Evolutionary conservation across 1,139 yeast species (phyloP), one percentile per base, ranked within the genome.

Genomic region (Geotrichum klebahnii): DNA sequence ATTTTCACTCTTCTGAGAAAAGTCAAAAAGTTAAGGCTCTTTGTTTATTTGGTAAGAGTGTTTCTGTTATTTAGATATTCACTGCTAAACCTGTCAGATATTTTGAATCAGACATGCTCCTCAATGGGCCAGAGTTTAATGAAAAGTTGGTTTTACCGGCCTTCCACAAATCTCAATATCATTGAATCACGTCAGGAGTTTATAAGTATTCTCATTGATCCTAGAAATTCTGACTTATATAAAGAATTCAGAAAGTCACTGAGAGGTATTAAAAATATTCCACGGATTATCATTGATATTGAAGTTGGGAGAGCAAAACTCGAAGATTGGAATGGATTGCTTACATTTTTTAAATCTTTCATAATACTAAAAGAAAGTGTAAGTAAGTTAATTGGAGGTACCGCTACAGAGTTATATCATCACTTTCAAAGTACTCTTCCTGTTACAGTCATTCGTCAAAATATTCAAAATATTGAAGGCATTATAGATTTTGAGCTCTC

Each of bases 401-500:
- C 24, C 1, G 8, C 39, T 20, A 41, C 48, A 14, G 35, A 26
- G 6, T 20, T 51, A 19, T 28, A 9, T 19, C 9, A 31, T 4
- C 20, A 10, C 17, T 31, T 48, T 23, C 29, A 36, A 10, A n/a
- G 49, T 5, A 41, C 48, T 0, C 52, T 61, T 19, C 52, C 55
- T 8, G 49, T 53, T 1, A 55, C 52, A 23, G 31, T 51, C 3
- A 42, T 55, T 20, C 49, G 55, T 6, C 42, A 40, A n/a, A 51
- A 56, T 16, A 44, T 53, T 12, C 28, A 39, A 24, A 43, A 48
- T 36, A 59, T 62, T 54, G 55, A 53, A 8, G 38, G 43, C 10
- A 59, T 64, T 1, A 65, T 75, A 31, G 76, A 74, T 52, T 62
- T 71, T 48, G 71, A 66, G 8, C 50, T 59, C 3, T 68, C 76